phyloP scores from a whole-genome alignment of 768 basidiomycete species.

The Psilocybe cyanescens region DNA sequence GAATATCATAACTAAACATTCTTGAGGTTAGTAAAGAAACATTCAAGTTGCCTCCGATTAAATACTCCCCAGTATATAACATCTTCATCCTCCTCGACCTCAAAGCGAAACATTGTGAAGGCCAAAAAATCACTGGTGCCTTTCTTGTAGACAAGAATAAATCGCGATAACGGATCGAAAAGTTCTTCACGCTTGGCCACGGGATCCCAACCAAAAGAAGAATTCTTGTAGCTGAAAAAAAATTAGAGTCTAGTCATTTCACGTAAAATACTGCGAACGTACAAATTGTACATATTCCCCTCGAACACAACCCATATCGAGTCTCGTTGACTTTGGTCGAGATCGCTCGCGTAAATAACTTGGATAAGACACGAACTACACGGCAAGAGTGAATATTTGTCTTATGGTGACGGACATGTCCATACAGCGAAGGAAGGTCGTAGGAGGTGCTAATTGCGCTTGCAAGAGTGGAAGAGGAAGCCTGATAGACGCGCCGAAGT shows the following conservation, averaged over 20 bases:
- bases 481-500: conserved; percentile 15
- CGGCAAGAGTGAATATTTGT: background rate
- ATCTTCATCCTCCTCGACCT: conserved; percentile 60
- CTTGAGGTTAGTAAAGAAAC: background rate
- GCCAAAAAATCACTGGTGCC: conserved; percentile 31
- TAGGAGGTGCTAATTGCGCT: conserved; percentile 17
- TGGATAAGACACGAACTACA: conserved; percentile 18
- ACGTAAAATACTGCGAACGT: conserved; percentile 16
- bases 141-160: conserved; percentile 46
- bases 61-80: conserved; percentile 69
- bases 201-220: conserved; percentile 73
- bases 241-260: background rate
- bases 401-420: background rate
- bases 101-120: conserved; percentile 74
- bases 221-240: conserved; percentile 48
- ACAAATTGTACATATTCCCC: conserved; percentile 60
- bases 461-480: conserved; percentile 21
- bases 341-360: conserved; percentile 21
- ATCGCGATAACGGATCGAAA: conserved; percentile 63
- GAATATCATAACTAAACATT: conserved; percentile 72
- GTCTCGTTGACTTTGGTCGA: conserved; percentile 38
- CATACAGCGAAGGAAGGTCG: conserved; percentile 16
- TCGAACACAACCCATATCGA: conserved; percentile 59
- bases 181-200: conserved; percentile 58
- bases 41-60: background rate